Percentiles rank a stretch among this genome's conserved stretches.
phyloP scores from a whole-genome alignment of 257 asterid genomes.

The Solanum peruvianum region DNA sequence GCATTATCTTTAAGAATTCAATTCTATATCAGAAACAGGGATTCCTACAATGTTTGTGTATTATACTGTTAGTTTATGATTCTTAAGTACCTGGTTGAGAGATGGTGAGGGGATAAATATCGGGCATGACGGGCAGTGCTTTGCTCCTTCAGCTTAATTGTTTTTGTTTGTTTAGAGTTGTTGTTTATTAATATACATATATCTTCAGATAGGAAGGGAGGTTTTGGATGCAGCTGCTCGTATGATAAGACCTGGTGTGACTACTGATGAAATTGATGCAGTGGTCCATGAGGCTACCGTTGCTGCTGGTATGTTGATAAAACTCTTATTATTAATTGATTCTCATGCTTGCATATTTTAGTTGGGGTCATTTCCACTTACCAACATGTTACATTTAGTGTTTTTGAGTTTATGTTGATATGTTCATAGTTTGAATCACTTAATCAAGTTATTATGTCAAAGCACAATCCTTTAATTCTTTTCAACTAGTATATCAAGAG shows the following conservation, averaged over 20 bases:
- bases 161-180: background rate
- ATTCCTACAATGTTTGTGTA: background rate
- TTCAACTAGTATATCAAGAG: background rate
- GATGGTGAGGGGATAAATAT: background rate
- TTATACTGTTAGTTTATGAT: background rate
- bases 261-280: conserved; percentile 95
- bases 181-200: background rate
- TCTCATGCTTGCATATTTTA: background rate
- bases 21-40: background rate
- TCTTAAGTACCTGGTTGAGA: background rate
- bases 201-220: conserved; percentile 77
- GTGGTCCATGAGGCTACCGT: conserved; percentile 90
- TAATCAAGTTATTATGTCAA: background rate
- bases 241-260: conserved; percentile 80
- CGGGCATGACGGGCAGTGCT: background rate
- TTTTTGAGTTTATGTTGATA: background rate
- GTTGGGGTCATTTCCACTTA: background rate
- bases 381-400: background rate
- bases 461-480: background rate
- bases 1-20: background rate
- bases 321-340: background rate
- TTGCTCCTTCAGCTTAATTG: background rate
- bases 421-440: background rate
- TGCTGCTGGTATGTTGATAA: conserved; percentile 61
- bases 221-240: conserved; percentile 98